A percentile compares a stretch with the other conserved stretches of the same genome.
phyloP scores from a whole-genome alignment of 768 basidiomycete genomes.

The Strobilomyces dryophilus region DNA sequence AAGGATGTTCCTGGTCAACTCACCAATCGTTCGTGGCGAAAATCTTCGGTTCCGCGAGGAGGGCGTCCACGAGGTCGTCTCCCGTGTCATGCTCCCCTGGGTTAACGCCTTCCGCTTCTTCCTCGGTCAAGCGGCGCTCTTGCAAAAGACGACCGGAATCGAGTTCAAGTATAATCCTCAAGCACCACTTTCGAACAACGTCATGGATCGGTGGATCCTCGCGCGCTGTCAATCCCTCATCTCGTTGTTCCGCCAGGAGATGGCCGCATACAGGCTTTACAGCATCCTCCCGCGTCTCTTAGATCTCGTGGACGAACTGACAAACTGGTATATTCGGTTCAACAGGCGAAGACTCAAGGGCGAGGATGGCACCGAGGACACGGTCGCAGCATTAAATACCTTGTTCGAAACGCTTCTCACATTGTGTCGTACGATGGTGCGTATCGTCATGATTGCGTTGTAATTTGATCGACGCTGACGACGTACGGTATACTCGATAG shows the following conservation, averaged over 20 bases:
- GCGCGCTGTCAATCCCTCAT: constrained; percentile 98
- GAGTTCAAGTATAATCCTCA: constrained; percentile 88
- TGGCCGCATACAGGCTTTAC: constrained; percentile 96
- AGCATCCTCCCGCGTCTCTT: constrained; percentile 95
- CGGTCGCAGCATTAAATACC: constrained; percentile 84
- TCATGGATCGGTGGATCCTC: constrained; percentile 99
- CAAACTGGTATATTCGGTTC: constrained; percentile 99
- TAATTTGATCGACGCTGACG: not conserved
- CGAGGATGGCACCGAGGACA: constrained; percentile 87
- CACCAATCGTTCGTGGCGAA: constrained; percentile 96
- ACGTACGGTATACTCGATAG: constrained; percentile 35
- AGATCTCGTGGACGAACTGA: constrained; percentile 91
- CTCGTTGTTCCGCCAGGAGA: constrained; percentile 85
- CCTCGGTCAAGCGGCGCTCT: constrained; percentile 85
- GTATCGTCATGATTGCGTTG: constrained; percentile 16
- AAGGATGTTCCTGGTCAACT: constrained; percentile 98
- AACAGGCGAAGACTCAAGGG: constrained; percentile 96
- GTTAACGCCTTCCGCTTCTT: constrained; percentile 99
- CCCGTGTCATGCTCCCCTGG: constrained; percentile 96
- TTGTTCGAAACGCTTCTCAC: constrained; percentile 95
- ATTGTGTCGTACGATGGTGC: constrained; percentile 90
- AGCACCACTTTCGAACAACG: constrained; percentile 78
- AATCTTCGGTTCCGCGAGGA: constrained; percentile 98
- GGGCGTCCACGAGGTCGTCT: constrained; percentile 94
- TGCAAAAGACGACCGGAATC: constrained; percentile 73